These are phyloP conservation scores for Fusarium lateritium DNA, from an alignment of 2,329 filamentous ascomycete genomes.

Conservation along the genomic window DNA sequence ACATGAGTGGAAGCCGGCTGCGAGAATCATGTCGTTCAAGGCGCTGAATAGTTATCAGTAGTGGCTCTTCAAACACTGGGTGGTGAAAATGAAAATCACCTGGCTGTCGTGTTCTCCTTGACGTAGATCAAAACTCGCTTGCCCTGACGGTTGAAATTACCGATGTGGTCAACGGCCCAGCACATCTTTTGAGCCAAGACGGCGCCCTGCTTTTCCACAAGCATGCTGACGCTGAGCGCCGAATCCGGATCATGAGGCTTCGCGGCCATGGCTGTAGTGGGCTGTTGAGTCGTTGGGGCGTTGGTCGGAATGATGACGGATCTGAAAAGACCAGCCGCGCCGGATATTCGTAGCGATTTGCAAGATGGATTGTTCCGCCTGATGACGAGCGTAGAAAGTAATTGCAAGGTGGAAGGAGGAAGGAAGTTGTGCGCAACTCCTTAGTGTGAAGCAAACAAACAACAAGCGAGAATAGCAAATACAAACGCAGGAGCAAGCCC, in stretches of 20 bases:
- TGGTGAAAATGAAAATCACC: neutral
- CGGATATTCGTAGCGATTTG: too few species aligned
- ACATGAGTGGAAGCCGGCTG: accelerated
- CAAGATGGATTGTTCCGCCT: too few species aligned
- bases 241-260: neutral
- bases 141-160: neutral
- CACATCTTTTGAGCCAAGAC: neutral
- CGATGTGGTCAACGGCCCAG: neutral
- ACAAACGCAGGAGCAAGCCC: too few species aligned
- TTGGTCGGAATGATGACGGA: too few species aligned
- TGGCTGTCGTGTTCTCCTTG: neutral
- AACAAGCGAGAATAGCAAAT: too few species aligned
- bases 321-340: too few species aligned
- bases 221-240: neutral
- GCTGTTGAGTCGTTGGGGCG: too few species aligned
- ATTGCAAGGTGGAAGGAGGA: too few species aligned
- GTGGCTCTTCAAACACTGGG: accelerated
- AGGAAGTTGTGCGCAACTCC: too few species aligned
- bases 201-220: neutral
- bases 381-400: too few species aligned
- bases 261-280: neutral
- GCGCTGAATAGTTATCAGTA: neutral
- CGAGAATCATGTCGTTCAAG: neutral
- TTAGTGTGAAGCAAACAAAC: too few species aligned
- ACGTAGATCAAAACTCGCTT: neutral